Conservation (phyloP, 805 yeast genomes). For the Pichia nakasei region DNA sequence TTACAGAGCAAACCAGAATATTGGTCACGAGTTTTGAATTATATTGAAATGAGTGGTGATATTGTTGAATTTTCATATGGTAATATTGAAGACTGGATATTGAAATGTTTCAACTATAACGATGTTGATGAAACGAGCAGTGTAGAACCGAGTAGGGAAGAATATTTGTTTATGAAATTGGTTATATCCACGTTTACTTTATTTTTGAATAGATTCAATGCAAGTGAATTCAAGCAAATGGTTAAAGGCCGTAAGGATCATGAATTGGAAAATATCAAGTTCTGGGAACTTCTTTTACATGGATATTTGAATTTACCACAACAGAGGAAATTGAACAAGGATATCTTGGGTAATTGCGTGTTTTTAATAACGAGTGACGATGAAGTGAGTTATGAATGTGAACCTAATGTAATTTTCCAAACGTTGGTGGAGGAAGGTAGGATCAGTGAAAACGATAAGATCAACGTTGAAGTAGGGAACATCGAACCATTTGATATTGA, state of each 20-base stretch:
- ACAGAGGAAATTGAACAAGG: constrained; percentile 38
- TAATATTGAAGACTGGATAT: constrained; percentile 28
- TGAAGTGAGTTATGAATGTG: constrained; percentile 64
- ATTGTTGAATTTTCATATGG: constrained; percentile 15
- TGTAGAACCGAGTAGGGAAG: constrained; percentile 53
- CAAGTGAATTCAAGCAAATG: constrained; percentile 18
- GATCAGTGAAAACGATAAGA: constrained; percentile 27
- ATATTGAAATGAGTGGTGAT: constrained; percentile 18
- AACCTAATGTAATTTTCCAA: constrained; percentile 55
- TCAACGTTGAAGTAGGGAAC: constrained; percentile 22
- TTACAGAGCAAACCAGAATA: constrained; percentile 79
- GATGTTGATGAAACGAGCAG: constrained; percentile 10
- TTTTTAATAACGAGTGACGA: constrained; percentile 35
- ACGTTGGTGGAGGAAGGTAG: constrained; percentile 15
- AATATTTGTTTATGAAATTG: constrained; percentile 52
- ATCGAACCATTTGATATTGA: constrained; percentile 71
- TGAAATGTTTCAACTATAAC: constrained; percentile 25
- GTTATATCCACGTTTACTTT: constrained; percentile 38
- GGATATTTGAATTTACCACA: constrained; percentile 39
- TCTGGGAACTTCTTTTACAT: constrained; percentile 38
- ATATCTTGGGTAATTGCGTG: constrained; percentile 32
- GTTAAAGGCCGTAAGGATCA: constrained; percentile 21
- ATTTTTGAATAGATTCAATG: constrained; percentile 27
- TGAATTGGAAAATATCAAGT: constrained; percentile 9
- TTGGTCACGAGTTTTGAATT: constrained; percentile 45